Evolutionary conservation across 257 asterid species (phyloP).

Genomic region (Solanum clarkiae): DNA sequence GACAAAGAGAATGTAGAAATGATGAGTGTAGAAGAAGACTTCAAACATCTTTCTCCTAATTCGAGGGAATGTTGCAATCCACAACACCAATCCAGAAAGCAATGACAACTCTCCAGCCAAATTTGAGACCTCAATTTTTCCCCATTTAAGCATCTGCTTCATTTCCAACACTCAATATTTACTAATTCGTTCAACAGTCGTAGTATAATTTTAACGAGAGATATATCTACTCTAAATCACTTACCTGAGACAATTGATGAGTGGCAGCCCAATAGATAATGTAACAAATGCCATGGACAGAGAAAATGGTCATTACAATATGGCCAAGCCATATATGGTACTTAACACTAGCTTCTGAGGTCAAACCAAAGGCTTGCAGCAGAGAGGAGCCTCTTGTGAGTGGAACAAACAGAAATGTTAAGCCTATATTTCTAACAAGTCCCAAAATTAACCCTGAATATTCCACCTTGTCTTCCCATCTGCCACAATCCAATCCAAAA

Average conservation of each 20-base stretch:
- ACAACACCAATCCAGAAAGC: conserved; percentile 45
- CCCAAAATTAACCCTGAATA: conserved; percentile 42
- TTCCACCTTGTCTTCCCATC: conserved; percentile 68
- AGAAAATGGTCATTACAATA: conserved; percentile 46
- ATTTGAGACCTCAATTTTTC: conserved; percentile 39
- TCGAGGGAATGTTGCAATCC: conserved; percentile 55
- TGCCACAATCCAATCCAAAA: conserved; percentile 3
- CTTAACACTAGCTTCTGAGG: conserved; percentile 71
- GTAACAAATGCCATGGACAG: conserved; percentile 60
- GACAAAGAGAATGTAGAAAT: conserved; percentile 55
- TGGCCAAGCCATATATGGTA: conserved; percentile 92
- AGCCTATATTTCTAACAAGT: conserved; percentile 44
- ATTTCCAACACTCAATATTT: not conserved
- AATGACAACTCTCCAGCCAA: conserved; percentile 79
- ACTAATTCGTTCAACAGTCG: not conserved
- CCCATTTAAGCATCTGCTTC: conserved; percentile 63
- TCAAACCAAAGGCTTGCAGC: conserved; percentile 49
- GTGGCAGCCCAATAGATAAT: conserved; percentile 41
- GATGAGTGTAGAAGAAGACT: conserved; percentile 76
- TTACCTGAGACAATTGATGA: conserved; percentile 36
- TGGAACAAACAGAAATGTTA: conserved; percentile 65
- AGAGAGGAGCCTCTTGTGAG: conserved; percentile 80
- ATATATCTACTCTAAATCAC: no score
- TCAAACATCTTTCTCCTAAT: conserved; percentile 72
- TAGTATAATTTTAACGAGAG: no score